These are phyloP conservation scores for Neofusicoccum laricinum DNA, from an alignment of 2,329 filamentous ascomycete genomes.

Conservation along the genomic window DNA sequence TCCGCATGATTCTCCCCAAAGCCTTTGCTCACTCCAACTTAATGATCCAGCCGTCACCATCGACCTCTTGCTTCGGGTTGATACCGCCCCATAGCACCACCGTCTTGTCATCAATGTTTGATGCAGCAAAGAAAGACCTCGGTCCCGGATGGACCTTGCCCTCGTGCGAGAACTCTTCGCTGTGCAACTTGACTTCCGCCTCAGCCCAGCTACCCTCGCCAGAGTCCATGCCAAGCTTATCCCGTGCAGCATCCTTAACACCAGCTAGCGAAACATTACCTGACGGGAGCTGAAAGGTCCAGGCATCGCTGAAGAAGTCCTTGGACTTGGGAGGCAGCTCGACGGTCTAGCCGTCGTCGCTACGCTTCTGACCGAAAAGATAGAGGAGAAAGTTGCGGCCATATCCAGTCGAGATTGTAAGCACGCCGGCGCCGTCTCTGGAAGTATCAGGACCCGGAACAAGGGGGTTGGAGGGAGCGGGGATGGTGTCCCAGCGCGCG, in stretches of 20 bases:
- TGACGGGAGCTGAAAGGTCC: slow-evolving; percentile 44
- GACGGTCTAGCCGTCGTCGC: slow-evolving; percentile 19
- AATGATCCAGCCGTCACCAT: slow-evolving; percentile 47
- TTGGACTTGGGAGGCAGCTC: slow-evolving; percentile 22
- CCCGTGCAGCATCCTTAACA: slow-evolving; percentile 43
- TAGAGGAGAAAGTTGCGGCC: slow-evolving; percentile 46
- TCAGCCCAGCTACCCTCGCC: slow-evolving; percentile 44
- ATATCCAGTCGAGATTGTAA: slow-evolving; percentile 43
- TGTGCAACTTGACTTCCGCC: slow-evolving; percentile 37
- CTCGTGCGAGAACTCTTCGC: slow-evolving; percentile 31
- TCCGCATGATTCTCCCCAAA: not conserved
- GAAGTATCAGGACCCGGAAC: slow-evolving; percentile 42
- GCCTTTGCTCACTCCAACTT: slow-evolving; percentile 27
- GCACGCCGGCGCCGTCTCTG: slow-evolving; percentile 33
- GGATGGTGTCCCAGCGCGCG: slow-evolving; percentile 37
- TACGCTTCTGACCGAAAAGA: slow-evolving; percentile 35
- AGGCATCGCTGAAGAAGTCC: slow-evolving; percentile 19
- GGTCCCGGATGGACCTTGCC: slow-evolving; percentile 47
- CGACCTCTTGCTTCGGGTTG: slow-evolving; percentile 41
- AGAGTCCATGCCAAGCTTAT: slow-evolving; percentile 39
- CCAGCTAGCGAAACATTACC: slow-evolving; percentile 40
- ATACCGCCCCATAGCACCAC: slow-evolving; percentile 44
- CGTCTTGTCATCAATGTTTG: slow-evolving; percentile 34
- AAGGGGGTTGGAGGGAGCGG: slow-evolving; percentile 43
- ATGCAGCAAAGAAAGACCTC: slow-evolving; percentile 41